These are phyloP conservation scores for Epicoccum nigrum DNA, from an alignment of 2,329 filamentous ascomycete species.

Conservation along the genomic window DNA sequence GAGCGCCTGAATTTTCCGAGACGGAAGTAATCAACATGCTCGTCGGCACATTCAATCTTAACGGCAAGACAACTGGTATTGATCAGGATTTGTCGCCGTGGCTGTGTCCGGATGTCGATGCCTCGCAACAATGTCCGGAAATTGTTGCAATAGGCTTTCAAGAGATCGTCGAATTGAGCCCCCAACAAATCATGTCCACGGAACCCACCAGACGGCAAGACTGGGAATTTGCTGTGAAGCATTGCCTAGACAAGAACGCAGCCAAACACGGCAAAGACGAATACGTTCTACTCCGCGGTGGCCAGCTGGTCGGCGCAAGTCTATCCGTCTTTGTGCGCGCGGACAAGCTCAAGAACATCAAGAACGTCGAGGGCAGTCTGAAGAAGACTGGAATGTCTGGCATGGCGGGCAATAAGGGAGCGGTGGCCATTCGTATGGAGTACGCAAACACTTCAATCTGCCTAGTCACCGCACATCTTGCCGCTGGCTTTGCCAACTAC, in stretches of 20 bases:
- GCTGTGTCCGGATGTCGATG: constrained; percentile 73
- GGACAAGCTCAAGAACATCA: constrained; percentile 78
- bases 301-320: constrained; percentile 92
- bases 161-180: constrained; percentile 96
- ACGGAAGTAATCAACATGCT: constrained; percentile 77
- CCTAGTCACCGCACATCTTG: constrained; percentile 94
- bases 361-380: constrained; percentile 93
- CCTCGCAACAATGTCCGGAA: constrained; percentile 70
- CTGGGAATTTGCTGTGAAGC: constrained; percentile 85
- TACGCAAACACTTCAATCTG: constrained; percentile 92
- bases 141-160: constrained; percentile 93
- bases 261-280: constrained; percentile 69
- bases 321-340: constrained; percentile 89
- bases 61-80: constrained; percentile 80
- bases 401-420: constrained; percentile 97
- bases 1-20: constrained; percentile 74
- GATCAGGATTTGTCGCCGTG: constrained; percentile 82
- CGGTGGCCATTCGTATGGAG: constrained; percentile 93
- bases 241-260: constrained; percentile 75
- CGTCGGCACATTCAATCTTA: constrained; percentile 93
- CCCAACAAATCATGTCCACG: constrained; percentile 98
- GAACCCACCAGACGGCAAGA: constrained; percentile 82
- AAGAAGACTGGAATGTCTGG: constrained; percentile 97
- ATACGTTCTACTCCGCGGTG: constrained; percentile 88
- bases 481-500: constrained; percentile 94